Percentiles rank a stretch among this genome's conserved stretches.
These are phyloP conservation scores for Aspergillus uvarum DNA, from an alignment of 2,329 filamentous ascomycete species.

Conservation along the genomic window DNA sequence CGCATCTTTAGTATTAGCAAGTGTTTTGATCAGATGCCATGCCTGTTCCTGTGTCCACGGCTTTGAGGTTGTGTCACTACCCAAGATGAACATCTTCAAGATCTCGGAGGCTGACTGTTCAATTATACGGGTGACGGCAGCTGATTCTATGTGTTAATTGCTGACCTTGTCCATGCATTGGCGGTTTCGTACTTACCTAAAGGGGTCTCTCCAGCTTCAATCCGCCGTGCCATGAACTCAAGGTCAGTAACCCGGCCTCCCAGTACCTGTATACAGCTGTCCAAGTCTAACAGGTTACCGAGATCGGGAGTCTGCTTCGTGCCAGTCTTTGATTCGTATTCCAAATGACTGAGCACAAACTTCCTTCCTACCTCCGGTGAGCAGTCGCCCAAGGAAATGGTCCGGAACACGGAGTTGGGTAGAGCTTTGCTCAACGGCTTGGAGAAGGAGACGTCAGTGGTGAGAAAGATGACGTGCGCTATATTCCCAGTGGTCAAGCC, in stretches of 20 bases:
- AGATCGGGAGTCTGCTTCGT: constrained; percentile 49
- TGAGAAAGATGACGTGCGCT: constrained; percentile 92
- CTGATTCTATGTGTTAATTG: constrained; percentile 33
- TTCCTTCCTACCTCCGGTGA: constrained; percentile 82
- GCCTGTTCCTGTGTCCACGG: constrained; percentile 83
- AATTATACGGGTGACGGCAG: constrained; percentile 84
- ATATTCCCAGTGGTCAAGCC: constrained; percentile 80
- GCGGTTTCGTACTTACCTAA: constrained; percentile 44
- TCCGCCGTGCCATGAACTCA: constrained; percentile 85
- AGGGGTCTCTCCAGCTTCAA: constrained; percentile 83
- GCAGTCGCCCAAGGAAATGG: constrained; percentile 81
- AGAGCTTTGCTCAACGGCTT: constrained; percentile 85
- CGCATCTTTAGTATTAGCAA: constrained; percentile 62
- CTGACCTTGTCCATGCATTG: neutral
- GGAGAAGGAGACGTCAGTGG: constrained; percentile 81
- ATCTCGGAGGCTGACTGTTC: constrained; percentile 87
- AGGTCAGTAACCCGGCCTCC: constrained; percentile 94
- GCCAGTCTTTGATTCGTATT: constrained; percentile 43
- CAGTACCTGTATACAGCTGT: constrained; percentile 75
- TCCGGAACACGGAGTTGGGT: constrained; percentile 86
- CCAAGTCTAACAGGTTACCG: constrained; percentile 67
- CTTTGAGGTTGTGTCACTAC: constrained; percentile 55
- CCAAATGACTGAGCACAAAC: constrained; percentile 82
- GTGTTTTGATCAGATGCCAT: constrained; percentile 79
- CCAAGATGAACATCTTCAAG: constrained; percentile 83